Conservation (phyloP, 2,329 filamentous ascomycete genomes). For the Calonectria montana region DNA sequence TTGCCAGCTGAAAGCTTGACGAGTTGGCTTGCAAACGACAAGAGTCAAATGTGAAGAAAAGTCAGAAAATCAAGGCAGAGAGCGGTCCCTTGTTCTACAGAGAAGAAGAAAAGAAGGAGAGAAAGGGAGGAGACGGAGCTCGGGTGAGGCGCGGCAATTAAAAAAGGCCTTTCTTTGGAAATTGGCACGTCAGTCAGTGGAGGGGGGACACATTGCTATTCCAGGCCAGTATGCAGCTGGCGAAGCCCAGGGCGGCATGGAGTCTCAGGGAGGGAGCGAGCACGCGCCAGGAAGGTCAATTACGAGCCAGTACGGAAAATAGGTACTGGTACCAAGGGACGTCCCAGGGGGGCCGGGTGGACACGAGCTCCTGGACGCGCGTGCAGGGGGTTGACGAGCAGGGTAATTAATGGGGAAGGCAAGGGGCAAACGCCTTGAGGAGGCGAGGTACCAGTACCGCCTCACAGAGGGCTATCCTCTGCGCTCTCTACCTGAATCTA, state of each 20-base stretch:
- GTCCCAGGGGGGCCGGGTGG: constrained; percentile 12
- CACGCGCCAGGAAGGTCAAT: constrained; percentile 1
- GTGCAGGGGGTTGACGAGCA: constrained; percentile 32
- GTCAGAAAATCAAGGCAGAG: constrained; percentile 30
- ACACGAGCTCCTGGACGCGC: constrained; percentile 37
- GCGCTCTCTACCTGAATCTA: constrained; percentile 28
- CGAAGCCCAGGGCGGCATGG: not conserved
- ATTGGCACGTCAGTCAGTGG: constrained; percentile 40
- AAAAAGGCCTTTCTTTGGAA: constrained; percentile 44
- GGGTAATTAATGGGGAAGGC: constrained; percentile 20
- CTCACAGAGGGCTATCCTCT: not conserved
- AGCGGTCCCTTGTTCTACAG: constrained; percentile 17
- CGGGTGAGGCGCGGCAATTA: constrained; percentile 47
- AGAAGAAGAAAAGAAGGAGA: constrained; percentile 22
- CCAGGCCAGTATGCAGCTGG: constrained; percentile 3
- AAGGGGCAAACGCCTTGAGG: constrained; percentile 19
- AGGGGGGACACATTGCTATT: constrained; percentile 19
- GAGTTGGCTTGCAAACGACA: constrained; percentile 29
- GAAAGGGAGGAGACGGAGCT: constrained; percentile 31
- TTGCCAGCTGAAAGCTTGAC: constrained; percentile 25
- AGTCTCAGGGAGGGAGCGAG: constrained; percentile 4
- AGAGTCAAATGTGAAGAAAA: constrained; percentile 37
- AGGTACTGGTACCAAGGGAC: constrained; percentile 32
- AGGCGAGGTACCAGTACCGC: constrained; percentile 19
- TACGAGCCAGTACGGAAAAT: constrained; percentile 16